Conservation (phyloP, 1,139 yeast genomes). For the Kluyveromyces sp. region DNA sequence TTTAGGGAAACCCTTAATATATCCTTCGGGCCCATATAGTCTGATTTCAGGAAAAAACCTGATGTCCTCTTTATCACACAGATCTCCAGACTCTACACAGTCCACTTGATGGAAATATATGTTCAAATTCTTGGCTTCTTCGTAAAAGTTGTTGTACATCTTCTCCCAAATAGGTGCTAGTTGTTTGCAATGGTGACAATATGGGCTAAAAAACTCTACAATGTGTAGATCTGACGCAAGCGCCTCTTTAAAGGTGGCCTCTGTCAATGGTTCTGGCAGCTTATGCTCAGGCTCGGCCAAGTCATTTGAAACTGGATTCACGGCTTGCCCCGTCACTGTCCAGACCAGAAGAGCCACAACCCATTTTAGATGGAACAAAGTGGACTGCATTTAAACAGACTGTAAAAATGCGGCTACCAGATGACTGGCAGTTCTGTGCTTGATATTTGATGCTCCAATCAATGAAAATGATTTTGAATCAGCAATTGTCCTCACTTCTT, state of each 20-base stretch:
- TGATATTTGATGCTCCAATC: neutral
- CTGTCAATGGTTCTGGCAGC: conserved; percentile 31
- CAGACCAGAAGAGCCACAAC: neutral
- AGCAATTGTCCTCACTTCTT: neutral
- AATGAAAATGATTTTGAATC: too few relatives aligned
- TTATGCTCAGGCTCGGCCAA: conserved; percentile 7
- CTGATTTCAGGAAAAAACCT: conserved; percentile 51
- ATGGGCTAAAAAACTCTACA: conserved; percentile 64
- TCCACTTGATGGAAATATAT: conserved; percentile 62
- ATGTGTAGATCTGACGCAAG: conserved; percentile 45
- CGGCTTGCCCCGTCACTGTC: neutral
- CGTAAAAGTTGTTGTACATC: conserved; percentile 42
- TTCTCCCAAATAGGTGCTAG: conserved; percentile 61
- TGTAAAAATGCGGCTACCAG: neutral
- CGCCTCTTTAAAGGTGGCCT: conserved; percentile 37
- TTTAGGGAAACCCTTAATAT: conserved; percentile 41
- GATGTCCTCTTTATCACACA: conserved; percentile 57
- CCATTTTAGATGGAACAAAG: neutral
- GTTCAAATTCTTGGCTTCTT: conserved; percentile 37
- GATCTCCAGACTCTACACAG: conserved; percentile 65
- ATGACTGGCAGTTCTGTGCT: neutral
- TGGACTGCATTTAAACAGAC: neutral
- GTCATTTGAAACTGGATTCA: neutral
- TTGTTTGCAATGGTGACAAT: conserved; percentile 60
- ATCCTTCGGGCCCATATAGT: conserved; percentile 50